Conservation (phyloP, 768 basidiomycete species). For the Postia placenta region DNA sequence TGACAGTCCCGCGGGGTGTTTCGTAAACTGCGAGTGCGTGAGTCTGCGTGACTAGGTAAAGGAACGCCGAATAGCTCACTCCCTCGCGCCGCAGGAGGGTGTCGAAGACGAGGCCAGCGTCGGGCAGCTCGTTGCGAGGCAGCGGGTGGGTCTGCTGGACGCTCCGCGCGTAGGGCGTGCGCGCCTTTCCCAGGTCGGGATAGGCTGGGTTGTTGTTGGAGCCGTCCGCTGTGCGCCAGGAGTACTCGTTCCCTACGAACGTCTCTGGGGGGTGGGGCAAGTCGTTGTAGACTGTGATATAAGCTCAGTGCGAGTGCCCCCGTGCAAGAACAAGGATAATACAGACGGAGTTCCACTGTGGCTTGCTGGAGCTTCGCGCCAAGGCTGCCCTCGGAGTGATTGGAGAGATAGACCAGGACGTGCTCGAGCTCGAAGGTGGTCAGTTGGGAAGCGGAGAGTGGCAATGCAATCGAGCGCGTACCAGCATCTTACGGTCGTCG, state of each 20-base stretch:
- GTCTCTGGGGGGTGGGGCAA: constrained; percentile 75
- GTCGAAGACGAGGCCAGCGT: constrained; percentile 77
- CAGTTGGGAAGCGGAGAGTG: background rate
- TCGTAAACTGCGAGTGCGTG: constrained; percentile 46
- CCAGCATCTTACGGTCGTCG: constrained; percentile 75
- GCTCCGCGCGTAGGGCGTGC: constrained; percentile 75
- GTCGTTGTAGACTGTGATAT: constrained; percentile 68
- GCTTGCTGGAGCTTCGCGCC: constrained; percentile 33
- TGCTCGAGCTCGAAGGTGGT: constrained; percentile 60
- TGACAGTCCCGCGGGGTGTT: constrained; percentile 77
- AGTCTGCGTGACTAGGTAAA: background rate
- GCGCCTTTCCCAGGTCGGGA: constrained; percentile 74
- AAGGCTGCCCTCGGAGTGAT: constrained; percentile 41
- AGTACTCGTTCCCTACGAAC: constrained; percentile 52
- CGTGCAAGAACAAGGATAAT: background rate
- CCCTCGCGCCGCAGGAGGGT: constrained; percentile 67
- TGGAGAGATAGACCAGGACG: constrained; percentile 55
- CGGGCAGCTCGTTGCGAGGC: constrained; percentile 65
- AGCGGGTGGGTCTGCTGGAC: constrained; percentile 67
- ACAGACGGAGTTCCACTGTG: constrained; percentile 51
- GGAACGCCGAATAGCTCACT: constrained; percentile 29
- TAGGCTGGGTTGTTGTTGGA: constrained; percentile 64
- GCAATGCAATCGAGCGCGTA: constrained; percentile 28
- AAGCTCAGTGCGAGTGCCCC: background rate
- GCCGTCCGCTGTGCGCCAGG: constrained; percentile 74